Evolutionary conservation across 768 basidiomycete species (phyloP).

Genomic region (Phlegmacium glaucopus): DNA sequence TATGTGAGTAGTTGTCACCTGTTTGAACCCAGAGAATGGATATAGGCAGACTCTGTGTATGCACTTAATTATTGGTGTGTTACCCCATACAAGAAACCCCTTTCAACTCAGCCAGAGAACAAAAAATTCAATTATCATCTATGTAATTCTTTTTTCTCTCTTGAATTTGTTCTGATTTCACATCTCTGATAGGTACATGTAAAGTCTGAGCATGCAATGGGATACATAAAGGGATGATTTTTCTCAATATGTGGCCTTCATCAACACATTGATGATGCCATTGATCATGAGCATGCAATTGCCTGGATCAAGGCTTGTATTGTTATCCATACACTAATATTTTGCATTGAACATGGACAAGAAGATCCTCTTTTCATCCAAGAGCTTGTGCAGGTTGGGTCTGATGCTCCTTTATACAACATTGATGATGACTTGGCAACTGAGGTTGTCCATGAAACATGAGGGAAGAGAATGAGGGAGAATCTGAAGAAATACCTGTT

Average conservation of each 20-base stretch:
- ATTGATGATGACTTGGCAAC: not conserved
- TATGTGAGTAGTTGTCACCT: not conserved
- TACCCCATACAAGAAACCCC: constrained; percentile 26
- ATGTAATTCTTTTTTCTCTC: constrained; percentile 13
- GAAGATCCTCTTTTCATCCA: not conserved
- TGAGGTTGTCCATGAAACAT: not conserved
- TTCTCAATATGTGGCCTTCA: constrained; percentile 19
- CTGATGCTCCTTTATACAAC: not conserved
- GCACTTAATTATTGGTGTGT: constrained; percentile 19
- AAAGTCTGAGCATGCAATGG: constrained; percentile 26
- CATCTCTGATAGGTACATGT: constrained; percentile 16
- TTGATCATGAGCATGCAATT: constrained; percentile 12
- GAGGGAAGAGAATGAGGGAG: not conserved
- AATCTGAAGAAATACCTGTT: not conserved
- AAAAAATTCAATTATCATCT: constrained; percentile 20
- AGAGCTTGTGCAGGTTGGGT: not conserved
- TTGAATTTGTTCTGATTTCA: not conserved
- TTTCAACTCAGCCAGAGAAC: constrained; percentile 13
- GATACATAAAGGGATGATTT: constrained; percentile 25
- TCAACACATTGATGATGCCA: constrained; percentile 19
- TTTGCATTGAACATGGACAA: constrained; percentile 1
- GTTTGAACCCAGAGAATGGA: constrained; percentile 1
- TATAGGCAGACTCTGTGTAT: constrained; percentile 27
- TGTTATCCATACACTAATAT: constrained; percentile 18
- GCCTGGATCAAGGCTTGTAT: constrained; percentile 21